Conservation (phyloP, 352 stramenopile species). For the Phytophthora megakarya region DNA sequence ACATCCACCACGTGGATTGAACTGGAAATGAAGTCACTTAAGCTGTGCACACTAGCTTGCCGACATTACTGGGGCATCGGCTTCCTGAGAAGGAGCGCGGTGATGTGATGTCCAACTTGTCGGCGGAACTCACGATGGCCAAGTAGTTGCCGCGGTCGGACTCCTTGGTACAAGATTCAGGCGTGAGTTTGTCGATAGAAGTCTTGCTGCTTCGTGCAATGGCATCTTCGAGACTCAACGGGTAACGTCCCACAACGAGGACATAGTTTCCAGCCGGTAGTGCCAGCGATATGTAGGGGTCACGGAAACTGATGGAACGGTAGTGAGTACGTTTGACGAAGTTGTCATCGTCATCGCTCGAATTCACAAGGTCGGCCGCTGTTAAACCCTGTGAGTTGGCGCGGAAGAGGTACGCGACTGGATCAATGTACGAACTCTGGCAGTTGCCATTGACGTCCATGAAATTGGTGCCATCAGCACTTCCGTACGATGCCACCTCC, state of each 20-base stretch:
- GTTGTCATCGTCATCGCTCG: constrained; percentile 64
- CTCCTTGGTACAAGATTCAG: constrained; percentile 52
- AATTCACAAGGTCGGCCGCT: constrained; percentile 51
- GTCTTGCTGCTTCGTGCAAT: constrained; percentile 41
- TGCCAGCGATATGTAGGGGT: constrained; percentile 70
- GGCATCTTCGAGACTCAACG: constrained; percentile 60
- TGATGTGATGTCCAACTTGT: constrained; percentile 40
- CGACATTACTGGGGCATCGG: constrained; percentile 38
- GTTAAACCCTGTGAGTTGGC: constrained; percentile 38
- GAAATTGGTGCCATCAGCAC: constrained; percentile 38
- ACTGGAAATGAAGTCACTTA: constrained; percentile 12
- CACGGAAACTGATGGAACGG: constrained; percentile 68
- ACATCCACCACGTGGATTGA: constrained; percentile 20
- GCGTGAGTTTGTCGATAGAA: constrained; percentile 47
- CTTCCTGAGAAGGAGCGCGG: constrained; percentile 49
- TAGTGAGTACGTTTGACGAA: constrained; percentile 55
- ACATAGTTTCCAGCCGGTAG: constrained; percentile 56
- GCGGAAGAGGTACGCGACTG: constrained; percentile 65
- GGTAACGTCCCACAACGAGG: constrained; percentile 70
- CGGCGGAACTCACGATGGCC: constrained; percentile 50
- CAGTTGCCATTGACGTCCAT: constrained; percentile 72
- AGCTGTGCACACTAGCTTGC: constrained; percentile 31
- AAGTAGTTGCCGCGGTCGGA: constrained; percentile 56
- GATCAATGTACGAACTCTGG: constrained; percentile 67
- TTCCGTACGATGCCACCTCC: constrained; percentile 66